phyloP scores from a whole-genome alignment of 2,329 filamentous ascomycete genomes.

The Colletotrichum filicis region DNA sequence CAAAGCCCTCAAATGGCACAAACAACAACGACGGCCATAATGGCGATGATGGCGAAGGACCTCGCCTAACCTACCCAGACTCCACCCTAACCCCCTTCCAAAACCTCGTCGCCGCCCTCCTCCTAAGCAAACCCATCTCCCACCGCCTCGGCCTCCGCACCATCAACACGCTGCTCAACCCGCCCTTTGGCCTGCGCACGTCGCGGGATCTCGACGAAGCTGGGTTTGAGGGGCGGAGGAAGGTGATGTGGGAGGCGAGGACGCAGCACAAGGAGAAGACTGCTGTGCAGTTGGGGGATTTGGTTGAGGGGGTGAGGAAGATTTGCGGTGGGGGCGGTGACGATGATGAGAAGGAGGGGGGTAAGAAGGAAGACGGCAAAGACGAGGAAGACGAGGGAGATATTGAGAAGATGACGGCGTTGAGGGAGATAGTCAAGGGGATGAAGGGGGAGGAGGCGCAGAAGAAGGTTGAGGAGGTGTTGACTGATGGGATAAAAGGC shows the following conservation, averaged over 20 bases:
- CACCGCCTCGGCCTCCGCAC: slow-evolving; percentile 54
- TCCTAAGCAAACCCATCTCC: slow-evolving; percentile 55
- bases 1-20: too few relatives aligned
- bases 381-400: not conserved
- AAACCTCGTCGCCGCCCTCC: slow-evolving; percentile 54
- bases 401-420: not conserved
- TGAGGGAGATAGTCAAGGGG: not conserved
- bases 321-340: not conserved
- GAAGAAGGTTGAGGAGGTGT: not conserved
- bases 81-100: slow-evolving; percentile 51
- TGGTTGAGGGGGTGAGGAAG: not conserved
- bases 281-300: slow-evolving; percentile 48
- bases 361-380: not conserved
- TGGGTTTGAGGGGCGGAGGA: slow-evolving; percentile 47
- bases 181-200: slow-evolving; percentile 46
- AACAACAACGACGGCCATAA: too few relatives aligned
- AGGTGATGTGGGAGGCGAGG: slow-evolving; percentile 52
- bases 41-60: not conserved
- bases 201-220: slow-evolving; percentile 43
- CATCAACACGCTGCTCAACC: slow-evolving; percentile 55
- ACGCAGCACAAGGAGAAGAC: slow-evolving; percentile 59
- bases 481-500: slow-evolving; percentile 6
- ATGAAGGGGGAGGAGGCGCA: not conserved
- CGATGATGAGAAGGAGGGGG: not conserved
- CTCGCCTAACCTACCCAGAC: slow-evolving; percentile 8